These are phyloP conservation scores for Harrya chromipes DNA, from an alignment of 768 basidiomycete genomes.

Conservation along the genomic window DNA sequence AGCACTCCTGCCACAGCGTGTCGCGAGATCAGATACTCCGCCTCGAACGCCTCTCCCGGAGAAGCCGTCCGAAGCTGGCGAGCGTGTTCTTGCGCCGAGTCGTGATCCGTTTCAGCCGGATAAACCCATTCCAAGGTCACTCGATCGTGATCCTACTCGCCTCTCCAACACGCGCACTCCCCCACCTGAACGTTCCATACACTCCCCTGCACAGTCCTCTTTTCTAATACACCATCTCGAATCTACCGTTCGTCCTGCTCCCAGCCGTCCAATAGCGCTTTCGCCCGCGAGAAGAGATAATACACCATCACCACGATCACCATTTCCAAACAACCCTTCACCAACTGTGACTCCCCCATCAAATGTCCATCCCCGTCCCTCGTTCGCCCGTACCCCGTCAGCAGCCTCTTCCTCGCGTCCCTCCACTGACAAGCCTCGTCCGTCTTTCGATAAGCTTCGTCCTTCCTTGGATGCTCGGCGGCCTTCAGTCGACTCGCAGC, in stretches of 20 bases:
- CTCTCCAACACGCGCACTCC: not conserved
- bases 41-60: slow-evolving; percentile 7
- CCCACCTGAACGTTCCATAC: slow-evolving; percentile 9
- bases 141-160: not conserved
- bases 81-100: slow-evolving; percentile 8
- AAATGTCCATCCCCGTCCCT: slow-evolving; percentile 8
- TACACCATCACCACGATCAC: slow-evolving; percentile 6
- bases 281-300: slow-evolving; percentile 18
- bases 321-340: slow-evolving; percentile 3
- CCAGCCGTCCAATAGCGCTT: slow-evolving; percentile 13
- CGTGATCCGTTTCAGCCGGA: slow-evolving; percentile 30
- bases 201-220: slow-evolving; percentile 12
- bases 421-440: slow-evolving; percentile 13
- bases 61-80: slow-evolving; percentile 4
- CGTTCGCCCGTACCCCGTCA: slow-evolving; percentile 17
- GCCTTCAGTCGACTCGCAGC: slow-evolving; percentile 15
- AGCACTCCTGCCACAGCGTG: slow-evolving; percentile 48
- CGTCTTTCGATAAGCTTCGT: slow-evolving; percentile 19
- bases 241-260: slow-evolving; percentile 2
- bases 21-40: slow-evolving; percentile 23
- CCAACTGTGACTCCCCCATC: slow-evolving; percentile 12
- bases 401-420: slow-evolving; percentile 10
- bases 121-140: slow-evolving; percentile 8
- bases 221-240: slow-evolving; percentile 14
- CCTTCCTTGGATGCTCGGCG: slow-evolving; percentile 12